Conservation (phyloP, 331 rosid genomes). For the Saraca asoca region DNA sequence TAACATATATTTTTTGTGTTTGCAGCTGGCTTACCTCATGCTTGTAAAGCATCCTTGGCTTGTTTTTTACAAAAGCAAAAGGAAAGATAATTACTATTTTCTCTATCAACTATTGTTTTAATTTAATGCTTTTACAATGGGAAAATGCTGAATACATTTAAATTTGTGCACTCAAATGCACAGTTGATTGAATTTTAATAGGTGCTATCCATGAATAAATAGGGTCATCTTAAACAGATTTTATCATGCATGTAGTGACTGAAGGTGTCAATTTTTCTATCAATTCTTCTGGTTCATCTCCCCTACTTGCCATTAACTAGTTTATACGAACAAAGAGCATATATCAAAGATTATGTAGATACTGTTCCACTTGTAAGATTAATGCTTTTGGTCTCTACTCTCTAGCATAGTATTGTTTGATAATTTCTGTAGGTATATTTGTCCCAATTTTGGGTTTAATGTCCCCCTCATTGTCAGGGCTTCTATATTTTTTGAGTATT, state of each 20-base stretch:
- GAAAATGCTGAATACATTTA: too few species aligned
- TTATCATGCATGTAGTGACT: too few species aligned
- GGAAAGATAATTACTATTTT: slow-evolving; percentile 68
- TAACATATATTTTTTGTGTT: slow-evolving; percentile 7
- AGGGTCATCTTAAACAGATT: too few species aligned
- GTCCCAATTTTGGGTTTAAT: slow-evolving; percentile 24
- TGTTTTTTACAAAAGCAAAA: slow-evolving; percentile 92
- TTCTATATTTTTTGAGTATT: slow-evolving; percentile 30
- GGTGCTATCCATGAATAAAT: too few species aligned
- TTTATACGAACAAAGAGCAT: slow-evolving; percentile 12
- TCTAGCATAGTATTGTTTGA: slow-evolving; percentile 22
- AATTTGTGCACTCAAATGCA: too few species aligned
- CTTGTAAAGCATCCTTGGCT: slow-evolving; percentile 90
- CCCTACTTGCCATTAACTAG: too few species aligned
- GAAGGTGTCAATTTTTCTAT: too few species aligned
- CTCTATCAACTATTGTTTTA: slow-evolving; percentile 1
- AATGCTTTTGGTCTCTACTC: slow-evolving; percentile 43
- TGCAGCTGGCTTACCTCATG: slow-evolving; percentile 79
- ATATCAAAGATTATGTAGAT: slow-evolving; percentile 32
- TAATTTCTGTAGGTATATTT: slow-evolving; percentile 41
- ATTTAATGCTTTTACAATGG: neutral
- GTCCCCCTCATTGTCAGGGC: slow-evolving; percentile 8
- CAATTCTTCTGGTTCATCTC: too few species aligned
- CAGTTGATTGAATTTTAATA: neutral
- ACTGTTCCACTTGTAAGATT: slow-evolving; percentile 45